These are phyloP conservation scores for Ogataea pini DNA, from an alignment of 805 yeast species.

Conservation along the genomic window DNA sequence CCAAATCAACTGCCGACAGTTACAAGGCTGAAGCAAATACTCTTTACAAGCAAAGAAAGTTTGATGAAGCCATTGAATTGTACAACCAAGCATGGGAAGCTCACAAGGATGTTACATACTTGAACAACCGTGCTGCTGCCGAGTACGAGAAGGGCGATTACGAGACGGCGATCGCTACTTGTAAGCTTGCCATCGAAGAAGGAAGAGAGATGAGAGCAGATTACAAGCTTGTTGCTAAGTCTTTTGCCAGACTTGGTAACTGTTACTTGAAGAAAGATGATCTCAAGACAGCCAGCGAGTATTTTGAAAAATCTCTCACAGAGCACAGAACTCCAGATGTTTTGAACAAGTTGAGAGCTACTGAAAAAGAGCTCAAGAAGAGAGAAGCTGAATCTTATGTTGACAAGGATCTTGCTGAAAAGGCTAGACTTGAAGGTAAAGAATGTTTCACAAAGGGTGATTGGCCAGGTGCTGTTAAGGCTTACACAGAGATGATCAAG, in stretches of 20 bases:
- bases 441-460: slow-evolving; percentile 85
- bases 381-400: slow-evolving; percentile 77
- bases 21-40: slow-evolving; percentile 85
- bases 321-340: slow-evolving; percentile 97
- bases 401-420: slow-evolving; percentile 92
- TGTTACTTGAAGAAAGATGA: slow-evolving; percentile 75
- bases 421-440: slow-evolving; percentile 91
- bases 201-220: slow-evolving; percentile 91
- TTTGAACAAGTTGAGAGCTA: slow-evolving; percentile 77
- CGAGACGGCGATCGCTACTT: slow-evolving; percentile 79
- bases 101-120: slow-evolving; percentile 81
- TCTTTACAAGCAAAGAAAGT: slow-evolving; percentile 80
- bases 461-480: slow-evolving; percentile 95
- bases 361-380: slow-evolving; percentile 83
- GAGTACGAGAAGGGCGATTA: slow-evolving; percentile 94
- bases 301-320: slow-evolving; percentile 86
- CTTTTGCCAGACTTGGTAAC: slow-evolving; percentile 90
- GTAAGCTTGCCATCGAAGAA: slow-evolving; percentile 80
- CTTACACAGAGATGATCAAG: slow-evolving; percentile 93
- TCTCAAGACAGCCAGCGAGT: slow-evolving; percentile 68
- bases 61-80: slow-evolving; percentile 87
- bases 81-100: slow-evolving; percentile 86
- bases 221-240: slow-evolving; percentile 87
- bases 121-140: slow-evolving; percentile 97
- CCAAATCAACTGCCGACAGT: slow-evolving; percentile 58